Percentiles rank a stretch among this genome's conserved stretches.
Conservation (phyloP, 2,329 filamentous ascomycete genomes). For the Fusarium chlamydosporum region DNA sequence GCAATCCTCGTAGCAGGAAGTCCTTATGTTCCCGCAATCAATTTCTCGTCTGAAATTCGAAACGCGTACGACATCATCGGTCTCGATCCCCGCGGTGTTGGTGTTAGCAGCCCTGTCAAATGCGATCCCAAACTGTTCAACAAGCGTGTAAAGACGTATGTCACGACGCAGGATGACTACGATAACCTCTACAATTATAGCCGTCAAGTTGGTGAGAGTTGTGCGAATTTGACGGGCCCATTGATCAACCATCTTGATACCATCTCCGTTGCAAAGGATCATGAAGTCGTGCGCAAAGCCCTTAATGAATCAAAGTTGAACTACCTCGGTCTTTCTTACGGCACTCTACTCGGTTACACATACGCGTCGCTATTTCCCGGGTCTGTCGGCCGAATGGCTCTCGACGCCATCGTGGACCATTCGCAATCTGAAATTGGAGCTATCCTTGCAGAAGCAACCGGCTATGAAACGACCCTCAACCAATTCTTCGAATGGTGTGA, state of each 20-base stretch:
- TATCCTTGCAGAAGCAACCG: constrained; percentile 29
- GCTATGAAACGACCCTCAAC: constrained; percentile 41
- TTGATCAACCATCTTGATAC: constrained; percentile 46
- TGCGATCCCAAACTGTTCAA: constrained; percentile 55
- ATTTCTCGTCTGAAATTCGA: constrained; percentile 34
- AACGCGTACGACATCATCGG: constrained; percentile 59
- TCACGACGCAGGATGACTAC: constrained; percentile 26
- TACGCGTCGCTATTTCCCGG: constrained; percentile 53
- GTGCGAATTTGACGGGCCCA: constrained; percentile 43
- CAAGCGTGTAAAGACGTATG: constrained; percentile 31
- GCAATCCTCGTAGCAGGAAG: constrained; percentile 28
- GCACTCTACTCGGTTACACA: constrained; percentile 54
- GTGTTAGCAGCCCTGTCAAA: constrained; percentile 57
- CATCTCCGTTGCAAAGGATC: constrained; percentile 45
- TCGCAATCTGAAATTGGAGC: constrained; percentile 36
- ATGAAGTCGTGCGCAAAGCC: constrained; percentile 44
- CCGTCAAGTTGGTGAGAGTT: constrained; percentile 42
- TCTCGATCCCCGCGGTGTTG: constrained; percentile 61
- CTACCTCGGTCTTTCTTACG: constrained; percentile 57
- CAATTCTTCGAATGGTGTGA: constrained; percentile 48
- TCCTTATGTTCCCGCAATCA: constrained; percentile 16
- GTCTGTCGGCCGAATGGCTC: constrained; percentile 47
- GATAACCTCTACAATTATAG: constrained; percentile 32
- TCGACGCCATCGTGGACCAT: constrained; percentile 51
- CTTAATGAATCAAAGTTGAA: constrained; percentile 48